These are phyloP conservation scores for Monilinia aucupariae DNA, from an alignment of 2,329 filamentous ascomycete genomes.

Conservation along the genomic window DNA sequence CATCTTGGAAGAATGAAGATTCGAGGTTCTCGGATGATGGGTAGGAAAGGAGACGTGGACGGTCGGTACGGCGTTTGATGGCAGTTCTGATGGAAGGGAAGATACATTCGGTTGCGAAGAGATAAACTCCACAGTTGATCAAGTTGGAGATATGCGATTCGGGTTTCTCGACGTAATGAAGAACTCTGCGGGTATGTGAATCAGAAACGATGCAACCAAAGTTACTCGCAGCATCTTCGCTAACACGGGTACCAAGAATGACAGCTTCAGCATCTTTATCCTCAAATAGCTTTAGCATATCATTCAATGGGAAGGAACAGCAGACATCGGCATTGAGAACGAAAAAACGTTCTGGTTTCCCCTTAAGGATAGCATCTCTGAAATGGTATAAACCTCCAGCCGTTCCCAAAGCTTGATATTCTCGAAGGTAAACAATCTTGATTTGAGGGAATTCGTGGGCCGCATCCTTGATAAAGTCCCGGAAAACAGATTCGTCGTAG, in stretches of 20 bases:
- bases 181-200: conserved; percentile 84
- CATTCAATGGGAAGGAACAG: conserved; percentile 92
- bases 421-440: conserved; percentile 89
- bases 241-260: conserved; percentile 87
- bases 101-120: conserved; percentile 91
- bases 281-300: conserved; percentile 92
- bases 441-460: conserved; percentile 79
- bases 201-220: conserved; percentile 98
- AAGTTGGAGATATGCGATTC: conserved; percentile 96
- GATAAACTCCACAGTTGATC: conserved; percentile 98
- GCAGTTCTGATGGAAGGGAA: conserved; percentile 92
- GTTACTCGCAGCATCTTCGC: conserved; percentile 86
- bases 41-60: conserved; percentile 88
- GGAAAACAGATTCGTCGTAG: conserved; percentile 95
- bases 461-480: conserved; percentile 94
- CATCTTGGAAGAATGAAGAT: conserved; percentile 58
- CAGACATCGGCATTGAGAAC: conserved; percentile 98
- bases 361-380: conserved; percentile 96
- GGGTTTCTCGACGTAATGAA: conserved; percentile 99
- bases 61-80: conserved; percentile 91
- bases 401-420: conserved; percentile 94
- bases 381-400: conserved; percentile 98
- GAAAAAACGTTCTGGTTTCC: conserved; percentile 89
- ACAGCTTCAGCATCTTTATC: conserved; percentile 96
- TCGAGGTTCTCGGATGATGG: conserved; percentile 93